Conservation (phyloP, 495 filamentous ascomycete species). For the Cetradonia linearis region DNA sequence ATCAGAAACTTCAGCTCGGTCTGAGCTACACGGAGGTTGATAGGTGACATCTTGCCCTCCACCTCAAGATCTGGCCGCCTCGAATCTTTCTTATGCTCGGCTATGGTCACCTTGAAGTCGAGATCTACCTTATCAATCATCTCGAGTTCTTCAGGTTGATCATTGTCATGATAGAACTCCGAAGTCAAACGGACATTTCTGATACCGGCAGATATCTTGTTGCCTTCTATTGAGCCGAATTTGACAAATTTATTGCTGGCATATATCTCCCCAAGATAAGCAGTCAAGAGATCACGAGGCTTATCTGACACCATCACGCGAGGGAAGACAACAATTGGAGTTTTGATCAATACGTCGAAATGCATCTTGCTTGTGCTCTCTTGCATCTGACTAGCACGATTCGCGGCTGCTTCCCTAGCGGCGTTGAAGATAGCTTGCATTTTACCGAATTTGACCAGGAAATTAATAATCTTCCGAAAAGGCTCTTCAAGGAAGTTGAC, state of each 20-base stretch:
- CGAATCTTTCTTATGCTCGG: slow-evolving; percentile 67
- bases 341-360: slow-evolving; percentile 86
- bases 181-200: slow-evolving; percentile 86
- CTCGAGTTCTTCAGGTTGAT: slow-evolving; percentile 72
- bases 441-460: slow-evolving; percentile 94
- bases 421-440: slow-evolving; percentile 99
- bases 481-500: slow-evolving; percentile 94
- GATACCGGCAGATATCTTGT: slow-evolving; percentile 84
- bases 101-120: slow-evolving; percentile 79
- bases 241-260: slow-evolving; percentile 84
- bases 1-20: slow-evolving; percentile 82
- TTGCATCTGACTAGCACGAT: slow-evolving; percentile 85
- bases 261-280: slow-evolving; percentile 94
- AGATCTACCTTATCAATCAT: slow-evolving; percentile 95
- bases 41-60: slow-evolving; percentile 78
- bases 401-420: slow-evolving; percentile 86
- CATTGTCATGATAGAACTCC: slow-evolving; percentile 68
- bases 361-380: slow-evolving; percentile 81
- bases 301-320: slow-evolving; percentile 51
- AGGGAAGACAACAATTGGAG: slow-evolving; percentile 92
- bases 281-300: slow-evolving; percentile 74
- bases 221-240: slow-evolving; percentile 64
- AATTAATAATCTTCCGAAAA: slow-evolving; percentile 96
- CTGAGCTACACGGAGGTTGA: slow-evolving; percentile 82
- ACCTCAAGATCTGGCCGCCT: slow-evolving; percentile 87